Conservation (phyloP, 2,329 filamentous ascomycete species). For the Xylariaceae sp. region DNA sequence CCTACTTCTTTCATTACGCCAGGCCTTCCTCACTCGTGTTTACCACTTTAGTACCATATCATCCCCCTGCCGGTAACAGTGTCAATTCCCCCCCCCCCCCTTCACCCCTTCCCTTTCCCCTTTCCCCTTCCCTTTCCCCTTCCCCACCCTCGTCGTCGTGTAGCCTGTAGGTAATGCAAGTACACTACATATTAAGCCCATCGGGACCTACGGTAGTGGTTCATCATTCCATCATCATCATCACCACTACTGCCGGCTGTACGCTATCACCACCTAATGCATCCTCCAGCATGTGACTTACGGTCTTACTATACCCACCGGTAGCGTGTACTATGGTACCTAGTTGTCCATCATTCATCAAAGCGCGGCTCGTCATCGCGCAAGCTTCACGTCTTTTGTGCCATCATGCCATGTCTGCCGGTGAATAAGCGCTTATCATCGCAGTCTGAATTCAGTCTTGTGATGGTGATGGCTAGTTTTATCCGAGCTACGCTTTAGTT, state of each 20-base stretch:
- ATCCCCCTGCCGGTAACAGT: constrained; percentile 10
- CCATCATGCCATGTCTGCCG: no score
- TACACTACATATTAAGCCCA: neutral
- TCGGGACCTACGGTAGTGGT: constrained; percentile 11
- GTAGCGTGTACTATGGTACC: neutral
- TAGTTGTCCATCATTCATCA: neutral
- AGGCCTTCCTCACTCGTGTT: constrained; percentile 9
- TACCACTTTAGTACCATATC: neutral
- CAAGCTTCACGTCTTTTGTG: neutral
- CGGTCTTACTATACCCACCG: neutral
- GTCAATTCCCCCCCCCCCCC: constrained; percentile 1
- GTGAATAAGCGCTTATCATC: neutral
- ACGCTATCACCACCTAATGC: neutral
- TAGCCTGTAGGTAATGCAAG: no score
- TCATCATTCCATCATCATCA: constrained; percentile 16
- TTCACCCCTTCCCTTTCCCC: no score
- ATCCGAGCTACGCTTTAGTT: no score
- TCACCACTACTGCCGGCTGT: neutral
- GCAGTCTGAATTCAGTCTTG: neutral
- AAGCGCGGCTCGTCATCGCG: neutral
- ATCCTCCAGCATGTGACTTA: neutral
- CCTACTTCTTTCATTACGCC: no score
- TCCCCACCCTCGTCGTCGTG: no score
- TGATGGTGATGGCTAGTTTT: no score
- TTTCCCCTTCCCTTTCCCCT: no score